These are phyloP conservation scores for Colletotrichum viniferum DNA, from an alignment of 2,329 filamentous ascomycete species.

Conservation along the genomic window DNA sequence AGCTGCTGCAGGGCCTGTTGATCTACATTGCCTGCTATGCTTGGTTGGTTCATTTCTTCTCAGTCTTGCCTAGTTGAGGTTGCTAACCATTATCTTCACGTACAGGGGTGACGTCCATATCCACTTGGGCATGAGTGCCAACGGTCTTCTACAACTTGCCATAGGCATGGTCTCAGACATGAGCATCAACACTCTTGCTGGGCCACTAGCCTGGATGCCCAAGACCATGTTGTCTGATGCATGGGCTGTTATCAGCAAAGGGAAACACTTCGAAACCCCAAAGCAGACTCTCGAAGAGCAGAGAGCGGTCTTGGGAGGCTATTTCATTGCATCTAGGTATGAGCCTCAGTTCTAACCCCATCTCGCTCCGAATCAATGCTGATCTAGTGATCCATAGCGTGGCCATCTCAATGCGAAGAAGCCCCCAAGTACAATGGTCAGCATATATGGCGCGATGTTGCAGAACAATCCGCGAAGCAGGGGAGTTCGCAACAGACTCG, in stretches of 20 bases:
- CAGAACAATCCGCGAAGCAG: conserved; percentile 28
- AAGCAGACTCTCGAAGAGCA: conserved; percentile 39
- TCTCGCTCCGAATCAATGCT: neutral
- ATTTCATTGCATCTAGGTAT: conserved; percentile 40
- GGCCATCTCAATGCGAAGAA: conserved; percentile 35
- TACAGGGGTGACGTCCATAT: conserved; percentile 43
- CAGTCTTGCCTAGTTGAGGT: rapidly evolving
- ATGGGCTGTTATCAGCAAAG: conserved; percentile 25
- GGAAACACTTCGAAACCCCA: conserved; percentile 16
- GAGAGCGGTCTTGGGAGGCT: conserved; percentile 43
- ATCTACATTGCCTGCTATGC: conserved; percentile 41
- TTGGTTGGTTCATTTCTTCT: conserved; percentile 33
- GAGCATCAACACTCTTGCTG: conserved; percentile 32
- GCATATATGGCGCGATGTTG: conserved; percentile 38
- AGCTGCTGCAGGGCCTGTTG: conserved; percentile 42
- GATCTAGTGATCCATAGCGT: conserved; percentile 12
- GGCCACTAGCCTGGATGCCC: conserved; percentile 22
- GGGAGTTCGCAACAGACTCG: neutral
- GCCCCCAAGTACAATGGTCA: conserved; percentile 33
- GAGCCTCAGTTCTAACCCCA: neutral
- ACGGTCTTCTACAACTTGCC: conserved; percentile 43
- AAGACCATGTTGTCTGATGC: conserved; percentile 37
- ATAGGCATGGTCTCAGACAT: conserved; percentile 42
- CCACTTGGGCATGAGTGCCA: conserved; percentile 39
- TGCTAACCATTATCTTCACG: neutral